Base-by-base conservation (phyloP, 768 basidiomycete genomes). In the Mycena epipterygia region DNA sequence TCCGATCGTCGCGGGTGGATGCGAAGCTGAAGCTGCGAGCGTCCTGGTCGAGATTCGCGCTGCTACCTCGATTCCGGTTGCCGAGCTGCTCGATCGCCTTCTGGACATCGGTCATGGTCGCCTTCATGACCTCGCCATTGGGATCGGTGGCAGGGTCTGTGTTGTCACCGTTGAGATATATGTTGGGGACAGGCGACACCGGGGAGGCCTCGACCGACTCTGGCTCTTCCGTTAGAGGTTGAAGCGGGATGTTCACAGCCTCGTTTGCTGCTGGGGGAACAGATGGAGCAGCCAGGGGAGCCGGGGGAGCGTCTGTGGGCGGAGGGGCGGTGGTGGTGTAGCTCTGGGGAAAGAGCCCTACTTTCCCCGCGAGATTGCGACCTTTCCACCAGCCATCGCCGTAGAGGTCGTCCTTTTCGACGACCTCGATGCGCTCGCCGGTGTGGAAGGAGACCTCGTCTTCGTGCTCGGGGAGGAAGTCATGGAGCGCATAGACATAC, bases 361-460 rank as follows among this genome's bases (percentile, higher is more conserved):
- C 82, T 78, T 91, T 91, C 6, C 97, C 97, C 16, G 89, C 84
- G 8, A 87, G 78, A 81, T 96, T 98, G 39, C 93, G 91, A 19
- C 97, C 96, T 95, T 86, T 84, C 95, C 95, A 99, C 98, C 98
- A 99, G 21, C 97, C 98, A 80, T 99, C 98, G 23, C 89, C 89
- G 78, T 94, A 99, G 66, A 89, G 81, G 73, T 99, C 98, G 77
- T 99, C 98, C 82, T 90, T 95, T 84, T 99, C 97, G 46, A 98
- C 66, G 32, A 99, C 90, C 76, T 95, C 92, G 74, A 99, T 95
- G 64, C 89, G 85, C 74, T 99, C 95, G 2, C 97, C 97, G 5
- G 91, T 91, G 48, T 83, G 85, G 79, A 99, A 98, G 1, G 90
- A 75, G 42, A 99, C 88, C 82, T 99, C 98, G 81, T 99, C 98